Evolutionary conservation across 345 rosid species (phyloP), one percentile per base, ranked within the genome.

Genomic region (Populus tremula): DNA sequence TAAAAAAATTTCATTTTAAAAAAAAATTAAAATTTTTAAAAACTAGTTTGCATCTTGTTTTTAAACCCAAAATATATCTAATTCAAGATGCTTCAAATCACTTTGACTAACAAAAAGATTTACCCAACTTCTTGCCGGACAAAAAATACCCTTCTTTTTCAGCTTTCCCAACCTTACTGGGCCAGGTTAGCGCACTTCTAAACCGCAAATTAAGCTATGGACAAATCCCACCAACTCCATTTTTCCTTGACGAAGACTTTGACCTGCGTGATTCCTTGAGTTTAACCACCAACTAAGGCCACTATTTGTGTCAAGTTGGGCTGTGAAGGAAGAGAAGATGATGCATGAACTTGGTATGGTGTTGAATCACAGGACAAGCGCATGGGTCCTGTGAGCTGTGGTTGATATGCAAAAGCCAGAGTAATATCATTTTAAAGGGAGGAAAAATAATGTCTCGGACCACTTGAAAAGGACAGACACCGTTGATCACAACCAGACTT

Each of bases 21-120:
- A 4, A 33, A 33, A 33, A 33, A 33, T 33, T 33, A 4, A 33
- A 33, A 0, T 0, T 4, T 33, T 33, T 33, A 3, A 4, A 33
- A 4, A 33, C 0, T 0, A 33, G 4, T 33, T 33, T 33, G 0
- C 35, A 33, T 5, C 1, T 0, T 1, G 1, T 27, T 27, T 27
- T 1, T 27, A 27, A 27, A 27, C 33, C 0, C 33, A 31, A 31
- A 31, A 31, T 31, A 11, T 11, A 41, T 14, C 18, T 14, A 47
- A 47, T 47, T 47, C 53, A 47, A 47, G 53, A 14, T 47, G 18
- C 53, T 47, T 12, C 4, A 14, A 47, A 47, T 12, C 4, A 47
- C 53, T 41, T 10, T 14, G 53, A 47, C 16, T 47, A 14, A 45
- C 16, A 45, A 45, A 45, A 45, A 12, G 16, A 47, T 14, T 41